Base-by-base conservation (phyloP, 768 basidiomycete genomes). In the Termitomyces sp. region DNA sequence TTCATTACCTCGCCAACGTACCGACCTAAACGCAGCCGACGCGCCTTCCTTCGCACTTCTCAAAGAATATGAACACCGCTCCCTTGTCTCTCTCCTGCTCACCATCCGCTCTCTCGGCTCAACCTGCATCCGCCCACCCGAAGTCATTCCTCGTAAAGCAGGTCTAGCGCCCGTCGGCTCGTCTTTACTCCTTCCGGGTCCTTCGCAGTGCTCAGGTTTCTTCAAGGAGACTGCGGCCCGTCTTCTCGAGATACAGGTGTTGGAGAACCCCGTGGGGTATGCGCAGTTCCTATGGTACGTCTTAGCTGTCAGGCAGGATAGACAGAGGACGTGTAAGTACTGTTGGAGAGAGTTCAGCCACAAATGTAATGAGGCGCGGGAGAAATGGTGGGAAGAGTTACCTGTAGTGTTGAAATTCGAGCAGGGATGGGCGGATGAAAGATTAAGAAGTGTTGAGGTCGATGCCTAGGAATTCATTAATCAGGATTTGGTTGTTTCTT, bases 101-200 rank as follows among this genome's bases (percentile, higher is more conserved):
- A 25, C 60, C 34, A 64, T 64, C 37, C 63, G 63, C 25, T 34
- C 40, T 6, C 42, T 64, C 14, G 56, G 60, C 37, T n/a, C 47
- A 43, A 34, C 2, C 9, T 61, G 60, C 29, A 56, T 8, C 7
- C 37, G 43, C 4, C 51, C 56, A 0, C 63, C 63, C 3, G 49
- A 64, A 25, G 5, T 48, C 5, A 29, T 61, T 2, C 63, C 63
- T 5, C 37, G 34, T 4, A 53, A 50, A 32, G 40, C 56, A 8
- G 63, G 63, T 15, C 56, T 36, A 6, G 63, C 63, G 1, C 63
- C 63, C 15, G 63, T 62, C 5, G 63, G 63, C 25, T 46, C 61
- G 17, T 42, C n/a, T 1, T 32, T 52, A 14, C 60, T 57, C 47
- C 60, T 50, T 20, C 60, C 60, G 1, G 52, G 47, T 2, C 49